Percentiles rank a stretch among this genome's conserved stretches.
Evolutionary conservation across 345 rosid genomes (phyloP).

Genomic region (Cardiospermum halicacabum): DNA sequence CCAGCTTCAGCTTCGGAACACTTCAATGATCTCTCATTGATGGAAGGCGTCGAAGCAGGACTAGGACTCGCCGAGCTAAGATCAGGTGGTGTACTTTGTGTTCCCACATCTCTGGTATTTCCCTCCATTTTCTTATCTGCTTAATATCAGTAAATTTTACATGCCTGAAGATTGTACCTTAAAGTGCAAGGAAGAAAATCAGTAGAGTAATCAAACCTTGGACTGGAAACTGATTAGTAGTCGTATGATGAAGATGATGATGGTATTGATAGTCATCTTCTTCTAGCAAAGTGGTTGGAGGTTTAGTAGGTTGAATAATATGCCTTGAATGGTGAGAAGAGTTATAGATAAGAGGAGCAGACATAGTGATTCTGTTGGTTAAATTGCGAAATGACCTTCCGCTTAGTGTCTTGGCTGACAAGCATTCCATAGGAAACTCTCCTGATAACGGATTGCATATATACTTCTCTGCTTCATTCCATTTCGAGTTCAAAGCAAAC

Average conservation of each 20-base stretch:
- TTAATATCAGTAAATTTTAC: conserved; percentile 7
- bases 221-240: conserved; percentile 21
- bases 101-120: conserved; percentile 71
- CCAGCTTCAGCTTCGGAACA: conserved; percentile 44
- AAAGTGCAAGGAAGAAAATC: not conserved
- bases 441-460: conserved; percentile 98
- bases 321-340: conserved; percentile 29
- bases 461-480: conserved; percentile 98
- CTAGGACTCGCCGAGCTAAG: conserved; percentile 55
- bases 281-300: conserved; percentile 23
- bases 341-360: conserved; percentile 71
- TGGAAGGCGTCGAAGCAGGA: conserved; percentile 78
- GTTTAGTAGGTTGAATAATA: conserved; percentile 32
- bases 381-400: conserved; percentile 64
- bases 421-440: conserved; percentile 93
- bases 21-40: conserved; percentile 44
- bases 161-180: not conserved
- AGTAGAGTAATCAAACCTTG: conserved; percentile 23
- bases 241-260: no score
- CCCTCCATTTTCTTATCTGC: conserved; percentile 53
- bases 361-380: conserved; percentile 48
- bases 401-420: conserved; percentile 76
- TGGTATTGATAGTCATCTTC: no score
- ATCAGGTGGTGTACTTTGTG: conserved; percentile 66
- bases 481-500: conserved; percentile 78